phyloP scores from a whole-genome alignment of 2,329 filamentous ascomycete species.

The Didymella exigua region DNA sequence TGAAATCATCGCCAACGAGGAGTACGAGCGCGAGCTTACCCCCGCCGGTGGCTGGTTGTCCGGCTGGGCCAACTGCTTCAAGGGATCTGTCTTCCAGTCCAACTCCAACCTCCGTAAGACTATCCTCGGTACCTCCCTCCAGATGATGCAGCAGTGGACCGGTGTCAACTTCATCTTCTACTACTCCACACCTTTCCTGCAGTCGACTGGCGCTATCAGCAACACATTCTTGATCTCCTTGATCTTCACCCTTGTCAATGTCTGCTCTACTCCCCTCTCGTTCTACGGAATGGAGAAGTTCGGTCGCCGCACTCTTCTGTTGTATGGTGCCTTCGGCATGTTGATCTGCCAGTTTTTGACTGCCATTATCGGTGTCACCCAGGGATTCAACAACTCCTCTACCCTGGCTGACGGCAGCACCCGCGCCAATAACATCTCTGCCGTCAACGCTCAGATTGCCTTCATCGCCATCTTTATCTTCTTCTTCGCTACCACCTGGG shows the following conservation, averaged over 20 bases:
- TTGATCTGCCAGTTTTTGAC: slow-evolving; percentile 41
- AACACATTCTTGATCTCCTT: slow-evolving; percentile 69
- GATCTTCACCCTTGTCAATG: slow-evolving; percentile 76
- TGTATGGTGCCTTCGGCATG: slow-evolving; percentile 76
- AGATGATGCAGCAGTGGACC: slow-evolving; percentile 76
- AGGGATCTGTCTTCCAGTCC: slow-evolving; percentile 15
- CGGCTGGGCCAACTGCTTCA: slow-evolving; percentile 17
- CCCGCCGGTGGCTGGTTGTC: slow-evolving; percentile 57
- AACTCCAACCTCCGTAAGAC: slow-evolving; percentile 49
- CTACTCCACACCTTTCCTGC: slow-evolving; percentile 37
- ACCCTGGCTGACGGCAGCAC: slow-evolving; percentile 17
- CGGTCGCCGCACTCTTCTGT: slow-evolving; percentile 73
- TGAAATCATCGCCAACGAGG: slow-evolving; percentile 68
- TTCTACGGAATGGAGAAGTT: slow-evolving; percentile 74
- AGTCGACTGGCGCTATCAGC: slow-evolving; percentile 16
- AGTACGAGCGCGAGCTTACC: slow-evolving; percentile 68
- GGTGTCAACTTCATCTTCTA: slow-evolving; percentile 49
- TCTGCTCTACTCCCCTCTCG: slow-evolving; percentile 73
- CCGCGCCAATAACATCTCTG: slow-evolving; percentile 18
- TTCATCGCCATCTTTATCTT: slow-evolving; percentile 70
- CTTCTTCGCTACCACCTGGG: slow-evolving; percentile 78
- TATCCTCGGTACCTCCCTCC: slow-evolving; percentile 56
- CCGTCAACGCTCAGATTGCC: slow-evolving; percentile 35
- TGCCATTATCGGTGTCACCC: slow-evolving; percentile 34
- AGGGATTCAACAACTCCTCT: slow-evolving; percentile 20